These are phyloP conservation scores for Edaphochlamys debaryana DNA, from an alignment of 139 green algal species.

Conservation along the genomic window DNA sequence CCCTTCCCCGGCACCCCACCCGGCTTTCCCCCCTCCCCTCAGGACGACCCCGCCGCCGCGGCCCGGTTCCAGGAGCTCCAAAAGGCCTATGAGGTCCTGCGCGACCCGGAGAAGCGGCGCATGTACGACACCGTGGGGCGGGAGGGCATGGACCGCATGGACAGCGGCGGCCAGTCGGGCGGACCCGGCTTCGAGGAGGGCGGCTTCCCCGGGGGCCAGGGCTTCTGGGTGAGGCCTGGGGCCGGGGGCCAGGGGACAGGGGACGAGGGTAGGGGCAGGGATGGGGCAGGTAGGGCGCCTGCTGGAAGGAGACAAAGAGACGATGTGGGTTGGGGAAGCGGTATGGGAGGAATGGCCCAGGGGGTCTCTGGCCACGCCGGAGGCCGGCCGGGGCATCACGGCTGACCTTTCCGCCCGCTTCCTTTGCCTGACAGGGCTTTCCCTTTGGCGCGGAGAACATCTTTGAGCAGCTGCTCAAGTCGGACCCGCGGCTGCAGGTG, in stretches of 20 bases:
- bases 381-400: no score
- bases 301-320: no score
- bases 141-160: conserved; percentile 76
- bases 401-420: no score
- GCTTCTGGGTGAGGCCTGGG: conserved; percentile 36
- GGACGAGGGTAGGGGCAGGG: neutral
- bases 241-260: no score
- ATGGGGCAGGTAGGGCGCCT: no score
- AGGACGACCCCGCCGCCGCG: conserved; percentile 82
- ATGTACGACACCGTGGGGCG: conserved; percentile 79
- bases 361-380: no score
- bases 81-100: conserved; percentile 90
- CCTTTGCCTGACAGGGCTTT: no score
- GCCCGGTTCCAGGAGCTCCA: conserved; percentile 89
- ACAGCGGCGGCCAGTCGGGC: conserved; percentile 55
- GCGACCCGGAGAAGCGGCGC: conserved; percentile 83
- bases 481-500: conserved; percentile 25
- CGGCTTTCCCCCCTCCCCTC: neutral
- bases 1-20: no score
- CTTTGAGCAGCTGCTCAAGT: conserved; percentile 64
- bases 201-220: conserved; percentile 45
- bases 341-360: no score
- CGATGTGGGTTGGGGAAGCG: no score
- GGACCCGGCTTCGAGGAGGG: conserved; percentile 15
- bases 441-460: conserved; percentile 56